Base-by-base conservation (phyloP, 2,329 filamentous ascomycete species). In the Fusarium annulatum region DNA sequence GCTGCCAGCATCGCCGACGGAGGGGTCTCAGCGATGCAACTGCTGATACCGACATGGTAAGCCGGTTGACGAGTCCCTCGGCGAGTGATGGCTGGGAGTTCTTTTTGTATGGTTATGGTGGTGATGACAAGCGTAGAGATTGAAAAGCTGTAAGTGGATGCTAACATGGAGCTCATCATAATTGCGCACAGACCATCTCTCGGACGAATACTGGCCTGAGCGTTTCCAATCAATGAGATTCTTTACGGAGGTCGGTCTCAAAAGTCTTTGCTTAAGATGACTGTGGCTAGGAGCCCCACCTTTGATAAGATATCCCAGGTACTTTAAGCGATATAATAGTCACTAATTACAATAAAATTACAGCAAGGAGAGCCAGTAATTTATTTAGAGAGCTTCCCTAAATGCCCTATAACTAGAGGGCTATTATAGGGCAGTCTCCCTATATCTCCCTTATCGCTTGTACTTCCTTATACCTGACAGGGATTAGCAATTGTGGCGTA, bases 11-110 rank as follows among this genome's bases (percentile, higher is more conserved):
- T 65, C 66, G 77, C 34, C 76, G 72, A 18, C 71, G 71, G n/a
- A 81, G 63, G 19, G 79, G 81, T 75, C 81, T 77, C 71, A 83
- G 69, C 38, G 81, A 81, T 63, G 81, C 81, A 43, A 80, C 65
- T 36, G 77, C 80, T 53, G 81, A 79, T 46, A 80, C 75, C 38
- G 81, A 80, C 82, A 84, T 84, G 59, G 34, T 52, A 57, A 64
- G 56, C 56, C 48, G 57, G 42, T 23, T 55, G 33, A 39, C 26
- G 39, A 69, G 30, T 39, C 26, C 69, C 62, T 56, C 61, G 62
- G 46, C 53, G 53, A 66, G 51, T 42, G 30, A 58, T 57, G 60
- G 51, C 28, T 30, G 28, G 28, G 28, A 9, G 9, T 30, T 30
- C 28, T 30, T 30, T 30, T 30, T 30, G 28, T 30, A 30, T 30